phyloP scores from a whole-genome alignment of 306 rosid genomes.

The Cucurbita argyrosperma region DNA sequence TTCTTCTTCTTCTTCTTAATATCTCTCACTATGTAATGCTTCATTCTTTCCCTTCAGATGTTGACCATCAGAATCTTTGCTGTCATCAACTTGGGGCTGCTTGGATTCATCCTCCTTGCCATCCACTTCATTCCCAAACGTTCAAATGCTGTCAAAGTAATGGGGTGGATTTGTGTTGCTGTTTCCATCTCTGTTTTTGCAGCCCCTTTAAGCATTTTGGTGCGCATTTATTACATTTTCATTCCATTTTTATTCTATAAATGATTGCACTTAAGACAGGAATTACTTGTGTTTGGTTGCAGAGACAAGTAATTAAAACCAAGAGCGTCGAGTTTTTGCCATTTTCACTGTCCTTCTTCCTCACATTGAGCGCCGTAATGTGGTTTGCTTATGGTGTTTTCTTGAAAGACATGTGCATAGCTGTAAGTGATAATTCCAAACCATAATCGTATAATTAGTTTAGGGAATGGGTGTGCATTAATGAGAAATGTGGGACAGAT shows the following conservation, averaged over 20 bases:
- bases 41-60: conserved; percentile 15
- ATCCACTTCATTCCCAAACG: conserved; percentile 23
- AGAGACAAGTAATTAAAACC: conserved; percentile 66
- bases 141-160: conserved; percentile 26
- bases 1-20: too few species aligned
- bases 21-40: too few species aligned
- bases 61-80: conserved; percentile 36
- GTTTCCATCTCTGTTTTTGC: conserved; percentile 58
- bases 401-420: conserved; percentile 61
- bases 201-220: conserved; percentile 76
- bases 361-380: conserved; percentile 64
- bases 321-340: conserved; percentile 83
- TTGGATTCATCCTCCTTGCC: conserved; percentile 32
- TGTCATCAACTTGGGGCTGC: conserved; percentile 42
- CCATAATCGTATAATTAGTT: too few species aligned
- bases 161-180: conserved; percentile 74
- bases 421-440: conserved; percentile 23
- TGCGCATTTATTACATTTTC: conserved; percentile 10
- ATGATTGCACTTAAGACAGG: too few species aligned
- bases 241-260: neutral
- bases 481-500: conserved; percentile 16
- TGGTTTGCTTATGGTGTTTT: conserved; percentile 77
- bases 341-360: conserved; percentile 53
- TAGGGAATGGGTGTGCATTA: too few species aligned
- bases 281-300: neutral